Percentiles rank a stretch among this genome's conserved stretches.
These are phyloP conservation scores for Penicillium hesseltinei DNA, from an alignment of 2,329 filamentous ascomycete genomes.

Conservation along the genomic window DNA sequence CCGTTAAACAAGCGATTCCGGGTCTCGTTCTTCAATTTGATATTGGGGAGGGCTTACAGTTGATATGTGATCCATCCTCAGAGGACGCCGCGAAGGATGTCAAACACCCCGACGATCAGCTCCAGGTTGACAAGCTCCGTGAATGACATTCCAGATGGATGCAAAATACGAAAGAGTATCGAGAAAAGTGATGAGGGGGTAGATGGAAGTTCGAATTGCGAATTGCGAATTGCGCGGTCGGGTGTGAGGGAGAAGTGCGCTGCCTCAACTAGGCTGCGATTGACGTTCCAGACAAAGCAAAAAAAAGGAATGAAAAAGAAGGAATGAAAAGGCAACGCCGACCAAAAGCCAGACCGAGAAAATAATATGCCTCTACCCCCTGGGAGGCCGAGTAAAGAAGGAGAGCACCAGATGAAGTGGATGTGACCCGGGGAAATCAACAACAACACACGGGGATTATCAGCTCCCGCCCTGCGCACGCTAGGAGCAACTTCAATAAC, in stretches of 20 bases:
- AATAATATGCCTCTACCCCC: conserved; percentile 2
- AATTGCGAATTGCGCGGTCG: conserved; percentile 1
- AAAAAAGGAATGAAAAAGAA: conserved; percentile 5
- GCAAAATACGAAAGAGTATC: conserved; percentile 16
- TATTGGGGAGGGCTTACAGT: conserved; percentile 29
- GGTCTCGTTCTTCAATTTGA: not conserved
- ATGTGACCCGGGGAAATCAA: conserved; percentile 10
- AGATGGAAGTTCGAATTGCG: conserved; percentile 9
- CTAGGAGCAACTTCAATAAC: conserved; percentile 23
- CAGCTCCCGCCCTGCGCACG: conserved; percentile 18
- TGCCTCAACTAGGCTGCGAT: conserved; percentile 9
- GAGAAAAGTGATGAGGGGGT: conserved; percentile 8
- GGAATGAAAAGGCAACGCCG: conserved; percentile 3
- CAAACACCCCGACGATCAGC: conserved; percentile 35
- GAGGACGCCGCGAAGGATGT: conserved; percentile 29
- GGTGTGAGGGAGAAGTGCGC: conserved; percentile 3
- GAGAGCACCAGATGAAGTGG: conserved; percentile 1
- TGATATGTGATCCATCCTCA: conserved; percentile 44
- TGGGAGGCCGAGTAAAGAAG: conserved; percentile 12
- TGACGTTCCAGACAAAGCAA: not conserved
- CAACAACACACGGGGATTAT: conserved; percentile 13
- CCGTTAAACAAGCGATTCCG: not conserved
- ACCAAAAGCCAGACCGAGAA: conserved; percentile 10
- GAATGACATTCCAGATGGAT: conserved; percentile 37
- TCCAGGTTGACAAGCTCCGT: conserved; percentile 31